A percentile compares a stretch with the other conserved stretches of the same genome.
These are phyloP conservation scores for Mycena belliarum DNA, from an alignment of 768 basidiomycete genomes.

Conservation along the genomic window DNA sequence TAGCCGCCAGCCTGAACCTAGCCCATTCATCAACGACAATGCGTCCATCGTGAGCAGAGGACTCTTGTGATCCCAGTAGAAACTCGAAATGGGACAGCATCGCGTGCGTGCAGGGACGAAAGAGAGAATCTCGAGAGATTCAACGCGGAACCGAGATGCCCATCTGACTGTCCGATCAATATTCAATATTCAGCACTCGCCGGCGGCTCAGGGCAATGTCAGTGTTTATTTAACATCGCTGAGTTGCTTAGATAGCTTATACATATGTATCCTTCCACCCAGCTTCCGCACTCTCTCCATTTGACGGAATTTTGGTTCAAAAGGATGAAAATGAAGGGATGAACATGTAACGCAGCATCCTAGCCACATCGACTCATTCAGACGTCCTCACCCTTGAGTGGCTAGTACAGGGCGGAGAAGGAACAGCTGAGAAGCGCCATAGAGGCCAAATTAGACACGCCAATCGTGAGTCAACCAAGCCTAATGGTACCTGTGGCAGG, in stretches of 20 bases:
- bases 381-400: conserved; percentile 2
- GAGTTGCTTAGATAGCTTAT: too few species aligned
- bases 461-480: conserved; percentile 12
- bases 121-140: too few species aligned
- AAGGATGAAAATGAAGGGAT: too few species aligned
- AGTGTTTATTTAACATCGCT: too few species aligned
- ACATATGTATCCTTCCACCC: too few species aligned
- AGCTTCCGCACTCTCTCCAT: too few species aligned
- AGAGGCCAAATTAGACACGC: neutral
- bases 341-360: too few species aligned
- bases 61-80: conserved; percentile 30
- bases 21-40: conserved; percentile 32
- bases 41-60: conserved; percentile 25
- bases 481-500: conserved; percentile 15
- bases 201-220: too few species aligned
- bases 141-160: conserved; percentile 9
- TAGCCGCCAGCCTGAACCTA: conserved; percentile 19
- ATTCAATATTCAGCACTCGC: too few species aligned
- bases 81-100: conserved; percentile 30
- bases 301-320: too few species aligned
- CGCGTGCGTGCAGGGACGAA: neutral
- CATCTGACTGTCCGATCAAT: neutral
- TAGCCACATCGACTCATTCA: too few species aligned
- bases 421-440: conserved; percentile 3
- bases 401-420: neutral